Base-by-base conservation (phyloP, 306 rosid species). In the Inga oerstediana region DNA sequence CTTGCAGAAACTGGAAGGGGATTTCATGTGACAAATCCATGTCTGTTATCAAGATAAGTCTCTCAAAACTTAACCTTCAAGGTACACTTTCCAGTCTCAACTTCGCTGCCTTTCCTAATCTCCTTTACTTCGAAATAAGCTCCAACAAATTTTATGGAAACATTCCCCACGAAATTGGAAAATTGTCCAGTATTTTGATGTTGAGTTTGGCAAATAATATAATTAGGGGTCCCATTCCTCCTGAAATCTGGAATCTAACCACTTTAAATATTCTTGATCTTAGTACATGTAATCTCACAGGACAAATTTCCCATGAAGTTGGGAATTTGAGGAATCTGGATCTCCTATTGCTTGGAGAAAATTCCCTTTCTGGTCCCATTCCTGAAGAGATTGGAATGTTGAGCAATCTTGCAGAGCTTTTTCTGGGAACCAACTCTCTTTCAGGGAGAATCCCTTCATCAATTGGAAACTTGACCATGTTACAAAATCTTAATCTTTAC, bases 381-480 rank as follows among this genome's bases (percentile, higher is more conserved):
- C 72, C 72, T 0, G 3, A 66, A 34, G 45, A 66, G 16, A 66
- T 66, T 34, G 72, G 72, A 32, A 66, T 34, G 43, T 16, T 66
- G 44, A 34, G 5, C 3, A 34, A 34, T 66, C 72, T 66, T 34
- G 0, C 5, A 8, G 0, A 2, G 0, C 72, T 66, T 15, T 0
- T 5, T 15, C 13, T 66, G n/a, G 19, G 5, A 66, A 0, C 0
- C 1, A 66, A 32, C 22, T 8, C 30, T 58, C n/a, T 34, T 5
- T 66, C 19, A 6, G 44, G 72, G 17, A 16, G 11, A 66, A 66
- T 66, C 30, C 75, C 75, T 10, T n/a, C 75, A 10, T 20, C 75
- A n/a, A 70, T 70, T 43, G 75, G 75, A 70, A 70, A 64, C 80
- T 84, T 35, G 72, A 73, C 15, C 80, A 73, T 8, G 76, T 73